Percentiles rank a stretch among this genome's conserved stretches.
Evolutionary conservation across 2,329 filamentous ascomycete species (phyloP).

Genomic region (Botryotinia globosa): DNA sequence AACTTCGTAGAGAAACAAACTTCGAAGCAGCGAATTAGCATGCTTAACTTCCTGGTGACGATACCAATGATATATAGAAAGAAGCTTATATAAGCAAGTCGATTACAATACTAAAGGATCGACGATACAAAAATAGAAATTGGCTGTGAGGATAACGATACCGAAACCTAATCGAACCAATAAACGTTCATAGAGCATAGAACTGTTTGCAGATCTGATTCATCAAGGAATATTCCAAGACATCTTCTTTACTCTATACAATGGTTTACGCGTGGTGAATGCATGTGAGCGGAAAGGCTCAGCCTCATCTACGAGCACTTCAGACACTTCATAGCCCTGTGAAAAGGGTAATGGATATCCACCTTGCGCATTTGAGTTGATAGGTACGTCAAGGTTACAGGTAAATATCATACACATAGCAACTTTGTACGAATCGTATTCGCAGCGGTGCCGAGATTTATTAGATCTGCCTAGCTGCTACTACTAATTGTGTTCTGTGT

Average conservation of each 20-base stretch:
- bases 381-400: not conserved
- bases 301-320: slow-evolving; percentile 13
- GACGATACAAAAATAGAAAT: not conserved
- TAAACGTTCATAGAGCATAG: not conserved
- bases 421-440: not conserved
- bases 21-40: not conserved
- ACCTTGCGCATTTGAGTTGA: not conserved
- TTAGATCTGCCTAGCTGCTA: not conserved
- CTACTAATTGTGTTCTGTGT: not conserved
- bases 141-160: not conserved
- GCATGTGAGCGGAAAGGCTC: slow-evolving; percentile 11
- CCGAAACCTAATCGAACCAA: slow-evolving; percentile 4
- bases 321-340: not conserved
- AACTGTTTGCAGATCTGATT: slow-evolving; percentile 1
- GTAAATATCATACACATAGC: not conserved
- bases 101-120: not conserved
- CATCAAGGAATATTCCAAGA: not conserved
- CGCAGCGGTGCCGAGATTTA: not conserved
- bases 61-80: not conserved
- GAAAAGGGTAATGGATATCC: not conserved
- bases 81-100: not conserved
- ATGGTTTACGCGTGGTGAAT: slow-evolving; percentile 3
- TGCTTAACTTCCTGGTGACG: not conserved
- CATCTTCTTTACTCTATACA: not conserved
- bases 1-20: not conserved